Base-by-base conservation (phyloP, 2,329 filamentous ascomycete genomes). In the Pestalotiopsis sp. region DNA sequence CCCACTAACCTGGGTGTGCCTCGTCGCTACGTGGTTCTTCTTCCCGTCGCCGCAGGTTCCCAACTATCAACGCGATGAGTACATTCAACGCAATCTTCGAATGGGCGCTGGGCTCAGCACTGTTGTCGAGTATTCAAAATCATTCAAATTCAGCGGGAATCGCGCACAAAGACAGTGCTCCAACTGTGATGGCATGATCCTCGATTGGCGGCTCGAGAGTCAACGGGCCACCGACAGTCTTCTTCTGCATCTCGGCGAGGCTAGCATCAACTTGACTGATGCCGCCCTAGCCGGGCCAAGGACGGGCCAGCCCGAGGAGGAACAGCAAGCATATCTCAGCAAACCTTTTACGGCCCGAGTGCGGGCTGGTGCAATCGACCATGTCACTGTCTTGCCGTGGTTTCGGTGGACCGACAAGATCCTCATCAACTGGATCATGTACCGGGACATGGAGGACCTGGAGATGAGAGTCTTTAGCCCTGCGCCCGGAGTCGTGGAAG, bases 1-100 rank as follows among this genome's bases (percentile, higher is more conserved):
- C 38, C 69, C 69, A 45, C 57, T 70, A 39, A 64, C 64, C 45
- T 70, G 69, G 69, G 57, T 70, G 45, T 61, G 69, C 41, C 67
- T 68, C 39, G 67, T 70, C 49, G 67, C 45, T 49, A 70, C 69
- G 27, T 70, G 69, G 69, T 65, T 70, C 64, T 64, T 68, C 57
- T 59, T 70, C 1, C 69, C 67, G 2, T 70, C 65, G 36, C 69
- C 69, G 20, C 39, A 45, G 23, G 25, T 68, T 39, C 61, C 58
- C 9, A 38, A 23, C 13, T n/a, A 13, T 55, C 45, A 23, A 60
- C 69, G 36, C 60, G 63, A 66, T 49, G 67, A 52, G 58, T 64
- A 63, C 59, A 39, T 67, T 45, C 38, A 62, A 4, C 13, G 41
- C 25, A 41, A 20, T n/a, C 64, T 70, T 9, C 66, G 67, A 14